phyloP scores from a whole-genome alignment of 1,284 basidiomycete species.

The Pisolithus thermaeus region DNA sequence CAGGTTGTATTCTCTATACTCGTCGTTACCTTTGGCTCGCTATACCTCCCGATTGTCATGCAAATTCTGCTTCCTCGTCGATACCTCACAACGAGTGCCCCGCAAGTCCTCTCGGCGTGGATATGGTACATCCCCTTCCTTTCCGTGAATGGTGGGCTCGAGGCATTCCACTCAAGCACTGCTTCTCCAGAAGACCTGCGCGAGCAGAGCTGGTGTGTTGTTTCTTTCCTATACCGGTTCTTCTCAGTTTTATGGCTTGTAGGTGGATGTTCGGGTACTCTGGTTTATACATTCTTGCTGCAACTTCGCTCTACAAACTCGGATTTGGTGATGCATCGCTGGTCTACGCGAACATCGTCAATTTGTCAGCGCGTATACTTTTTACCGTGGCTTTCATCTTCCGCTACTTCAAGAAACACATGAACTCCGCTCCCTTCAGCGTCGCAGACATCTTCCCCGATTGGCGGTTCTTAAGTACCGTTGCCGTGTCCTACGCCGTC shows the following conservation, averaged over 20 bases:
- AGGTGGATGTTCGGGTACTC: slow-evolving; percentile 73
- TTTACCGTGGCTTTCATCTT: slow-evolving; percentile 42
- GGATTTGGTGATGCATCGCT: slow-evolving; percentile 64
- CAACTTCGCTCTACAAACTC: slow-evolving; percentile 44
- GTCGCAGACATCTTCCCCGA: slow-evolving; percentile 30
- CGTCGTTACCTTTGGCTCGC: slow-evolving; percentile 66
- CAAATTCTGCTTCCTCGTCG: slow-evolving; percentile 67
- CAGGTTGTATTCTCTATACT: slow-evolving; percentile 69
- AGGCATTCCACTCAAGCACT: slow-evolving; percentile 82
- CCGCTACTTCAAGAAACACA: slow-evolving; percentile 31
- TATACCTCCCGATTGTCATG: slow-evolving; percentile 66
- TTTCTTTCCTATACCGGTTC: slow-evolving; percentile 1
- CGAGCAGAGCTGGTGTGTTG: slow-evolving; percentile 53
- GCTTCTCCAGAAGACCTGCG: slow-evolving; percentile 61
- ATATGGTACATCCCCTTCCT: slow-evolving; percentile 83
- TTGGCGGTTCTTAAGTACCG: slow-evolving; percentile 27
- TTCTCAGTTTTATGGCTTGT: slow-evolving; percentile 1
- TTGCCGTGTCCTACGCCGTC: slow-evolving; percentile 25
- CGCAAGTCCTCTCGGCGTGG: slow-evolving; percentile 71
- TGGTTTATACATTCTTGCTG: slow-evolving; percentile 48
- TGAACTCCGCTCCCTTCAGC: slow-evolving; percentile 14
- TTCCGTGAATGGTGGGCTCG: slow-evolving; percentile 83
- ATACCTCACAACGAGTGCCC: slow-evolving; percentile 70
- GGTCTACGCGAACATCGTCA: slow-evolving; percentile 70
- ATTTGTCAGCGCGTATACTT: slow-evolving; percentile 52